Conservation (phyloP, 2,329 filamentous ascomycete species). For the Microsporum canis region DNA sequence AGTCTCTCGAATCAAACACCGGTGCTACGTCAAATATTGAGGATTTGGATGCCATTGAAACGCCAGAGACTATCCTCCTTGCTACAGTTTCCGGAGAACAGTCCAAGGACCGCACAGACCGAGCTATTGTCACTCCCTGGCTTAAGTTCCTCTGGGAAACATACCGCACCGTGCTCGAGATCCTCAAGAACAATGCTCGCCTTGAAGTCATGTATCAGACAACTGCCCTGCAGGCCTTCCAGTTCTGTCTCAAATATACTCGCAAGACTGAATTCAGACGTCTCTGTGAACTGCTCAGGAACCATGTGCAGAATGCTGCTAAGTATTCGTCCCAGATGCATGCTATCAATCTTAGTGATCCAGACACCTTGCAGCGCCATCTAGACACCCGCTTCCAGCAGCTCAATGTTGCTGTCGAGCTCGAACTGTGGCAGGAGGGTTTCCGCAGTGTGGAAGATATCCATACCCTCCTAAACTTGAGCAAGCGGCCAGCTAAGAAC, state of each 20-base stretch:
- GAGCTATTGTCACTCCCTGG: conserved; percentile 97
- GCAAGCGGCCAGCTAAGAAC: conserved; percentile 97
- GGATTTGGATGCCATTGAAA: conserved; percentile 93
- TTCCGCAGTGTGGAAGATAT: conserved; percentile 99
- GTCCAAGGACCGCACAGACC: conserved; percentile 91
- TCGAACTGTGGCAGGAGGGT: conserved; percentile 97
- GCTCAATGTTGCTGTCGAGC: conserved; percentile 91
- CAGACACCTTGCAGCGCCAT: conserved; percentile 93
- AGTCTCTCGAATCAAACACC: conserved; percentile 60
- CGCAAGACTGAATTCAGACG: conserved; percentile 98
- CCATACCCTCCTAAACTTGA: conserved; percentile 90
- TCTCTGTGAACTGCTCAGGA: conserved; percentile 93
- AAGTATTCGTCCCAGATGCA: conserved; percentile 99
- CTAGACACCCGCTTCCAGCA: conserved; percentile 97
- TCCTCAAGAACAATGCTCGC: conserved; percentile 96
- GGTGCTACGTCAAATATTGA: conserved; percentile 66
- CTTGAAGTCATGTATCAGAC: conserved; percentile 97
- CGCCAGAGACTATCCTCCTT: conserved; percentile 92
- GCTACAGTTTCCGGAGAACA: conserved; percentile 97
- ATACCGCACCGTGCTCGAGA: conserved; percentile 94
- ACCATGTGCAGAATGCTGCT: conserved; percentile 96
- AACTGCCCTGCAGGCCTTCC: conserved; percentile 94
- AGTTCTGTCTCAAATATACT: conserved; percentile 96
- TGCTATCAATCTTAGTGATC: conserved; percentile 95
- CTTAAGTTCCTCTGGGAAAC: conserved; percentile 99